Evolutionary conservation across 2,329 filamentous ascomycete species (phyloP), one percentile per base, ranked within the genome.

Genomic region (Aspergillus novoparasiticus): DNA sequence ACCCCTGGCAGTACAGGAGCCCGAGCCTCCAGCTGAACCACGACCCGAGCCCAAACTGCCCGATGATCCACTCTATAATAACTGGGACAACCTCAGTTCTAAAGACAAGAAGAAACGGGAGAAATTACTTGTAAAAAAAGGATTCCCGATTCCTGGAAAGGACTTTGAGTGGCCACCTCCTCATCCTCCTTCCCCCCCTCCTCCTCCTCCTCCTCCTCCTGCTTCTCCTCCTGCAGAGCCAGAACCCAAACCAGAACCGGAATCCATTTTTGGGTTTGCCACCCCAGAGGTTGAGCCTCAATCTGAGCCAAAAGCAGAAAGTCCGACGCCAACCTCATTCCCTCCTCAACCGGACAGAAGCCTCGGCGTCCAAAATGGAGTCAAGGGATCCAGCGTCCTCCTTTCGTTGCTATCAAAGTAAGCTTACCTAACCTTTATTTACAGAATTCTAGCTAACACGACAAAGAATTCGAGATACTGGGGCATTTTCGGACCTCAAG

Each of bases 121-220:
- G 36, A 68, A 64, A 28, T 21, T 55, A 32, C 28, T 70, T n/a
- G 48, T 26, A 1, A 66, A 63, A 50, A 66, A 67, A 51, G 68
- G 65, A 2, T 55, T 67, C 19, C 65, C 68, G 19, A 59, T 68
- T 26, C 66, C 66, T 1, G 73, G 73, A 12, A 71, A 73, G 34
- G 72, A 74, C 50, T 71, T 75, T 53, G 67, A 71, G 23, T 66
- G 71, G 39, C 69, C 70, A 1, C 64, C 68, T 32, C 26, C n/a
- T n/a, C n/a, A n/a, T n/a, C n/a, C n/a, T n/a, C n/a, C n/a, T n/a
- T n/a, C n/a, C n/a, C n/a, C n/a, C n/a, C n/a, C n/a, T n/a, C n/a
- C 26, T 26, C 26, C 26, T 28, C 3, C 26, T 5, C 26, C 23
- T 23, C 23, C 23, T 23, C 23, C 23, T 23, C 23, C 23, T 23